Percentiles rank a stretch among this genome's conserved stretches.
phyloP scores from a whole-genome alignment of 306 rosid genomes.

The Lupinus albus region DNA sequence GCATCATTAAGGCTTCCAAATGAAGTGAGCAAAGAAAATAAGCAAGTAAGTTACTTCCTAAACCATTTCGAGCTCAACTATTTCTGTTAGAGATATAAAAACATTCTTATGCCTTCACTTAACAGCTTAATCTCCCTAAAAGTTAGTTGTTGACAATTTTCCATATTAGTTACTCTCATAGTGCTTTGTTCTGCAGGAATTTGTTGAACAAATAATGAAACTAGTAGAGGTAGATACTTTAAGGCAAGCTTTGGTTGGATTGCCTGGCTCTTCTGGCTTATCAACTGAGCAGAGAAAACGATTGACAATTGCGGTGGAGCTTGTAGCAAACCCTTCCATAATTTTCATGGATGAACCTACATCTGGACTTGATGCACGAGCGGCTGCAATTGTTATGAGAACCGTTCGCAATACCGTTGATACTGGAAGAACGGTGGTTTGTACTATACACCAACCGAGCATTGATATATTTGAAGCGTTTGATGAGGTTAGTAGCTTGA shows the following conservation, averaged over 20 bases:
- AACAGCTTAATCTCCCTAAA: background rate
- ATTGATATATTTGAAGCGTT: slow-evolving; percentile 88
- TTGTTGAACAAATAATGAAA: slow-evolving; percentile 80
- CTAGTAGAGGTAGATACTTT: slow-evolving; percentile 76
- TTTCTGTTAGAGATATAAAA: background rate
- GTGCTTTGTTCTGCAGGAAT: slow-evolving; percentile 55
- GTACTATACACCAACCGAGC: slow-evolving; percentile 89
- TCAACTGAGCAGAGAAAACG: slow-evolving; percentile 91
- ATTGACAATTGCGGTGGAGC: slow-evolving; percentile 81
- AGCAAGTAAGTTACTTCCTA: slow-evolving; percentile 51
- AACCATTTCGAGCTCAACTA: background rate
- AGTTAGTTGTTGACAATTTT: background rate
- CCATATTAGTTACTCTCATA: background rate
- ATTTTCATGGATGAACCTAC: slow-evolving; percentile 94
- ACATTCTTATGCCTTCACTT: background rate
- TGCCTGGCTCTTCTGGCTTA: slow-evolving; percentile 78
- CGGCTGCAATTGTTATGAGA: slow-evolving; percentile 89
- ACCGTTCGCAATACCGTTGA: slow-evolving; percentile 86
- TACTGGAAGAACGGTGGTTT: slow-evolving; percentile 87
- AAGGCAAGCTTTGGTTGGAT: slow-evolving; percentile 71
- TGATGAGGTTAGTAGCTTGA: slow-evolving; percentile 61
- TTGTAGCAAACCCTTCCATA: slow-evolving; percentile 85
- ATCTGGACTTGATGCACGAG: slow-evolving; percentile 86
- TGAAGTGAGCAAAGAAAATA: slow-evolving; percentile 59
- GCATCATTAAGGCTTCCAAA: slow-evolving; percentile 76